Conservation (phyloP, 2,329 filamentous ascomycete species). For the Pseudogymnoascus sp. region DNA sequence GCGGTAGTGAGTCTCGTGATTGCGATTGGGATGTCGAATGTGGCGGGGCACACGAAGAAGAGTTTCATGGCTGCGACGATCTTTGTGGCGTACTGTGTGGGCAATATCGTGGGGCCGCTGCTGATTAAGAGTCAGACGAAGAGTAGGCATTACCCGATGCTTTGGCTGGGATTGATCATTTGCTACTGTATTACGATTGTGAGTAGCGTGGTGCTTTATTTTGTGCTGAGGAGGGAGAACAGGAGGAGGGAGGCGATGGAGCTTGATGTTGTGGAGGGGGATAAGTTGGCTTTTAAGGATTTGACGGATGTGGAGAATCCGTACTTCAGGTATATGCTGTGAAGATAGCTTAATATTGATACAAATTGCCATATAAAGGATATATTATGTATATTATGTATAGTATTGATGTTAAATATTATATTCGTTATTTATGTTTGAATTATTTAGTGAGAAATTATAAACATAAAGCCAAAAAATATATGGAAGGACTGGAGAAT, state of each 20-base stretch:
- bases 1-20: conserved; percentile 59
- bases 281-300: conserved; percentile 58
- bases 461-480: neutral
- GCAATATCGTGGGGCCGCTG: conserved; percentile 70
- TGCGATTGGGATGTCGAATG: conserved; percentile 54
- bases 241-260: conserved; percentile 38
- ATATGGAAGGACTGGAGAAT: neutral
- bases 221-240: conserved; percentile 53
- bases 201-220: conserved; percentile 47
- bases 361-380: neutral
- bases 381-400: neutral
- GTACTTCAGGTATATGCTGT: conserved; percentile 51
- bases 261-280: conserved; percentile 52
- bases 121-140: conserved; percentile 61
- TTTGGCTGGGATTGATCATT: conserved; percentile 63
- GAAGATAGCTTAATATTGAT: neutral
- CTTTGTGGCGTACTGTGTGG: conserved; percentile 68
- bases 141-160: conserved; percentile 56
- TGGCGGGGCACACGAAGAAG: conserved; percentile 71
- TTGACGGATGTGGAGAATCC: conserved; percentile 61
- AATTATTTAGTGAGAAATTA: neutral
- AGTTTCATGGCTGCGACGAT: conserved; percentile 66
- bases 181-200: conserved; percentile 61
- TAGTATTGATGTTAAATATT: neutral
- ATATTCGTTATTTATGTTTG: neutral